Conservation (phyloP, 2,329 filamentous ascomycete species). For the Aspergillus luchuensis region DNA sequence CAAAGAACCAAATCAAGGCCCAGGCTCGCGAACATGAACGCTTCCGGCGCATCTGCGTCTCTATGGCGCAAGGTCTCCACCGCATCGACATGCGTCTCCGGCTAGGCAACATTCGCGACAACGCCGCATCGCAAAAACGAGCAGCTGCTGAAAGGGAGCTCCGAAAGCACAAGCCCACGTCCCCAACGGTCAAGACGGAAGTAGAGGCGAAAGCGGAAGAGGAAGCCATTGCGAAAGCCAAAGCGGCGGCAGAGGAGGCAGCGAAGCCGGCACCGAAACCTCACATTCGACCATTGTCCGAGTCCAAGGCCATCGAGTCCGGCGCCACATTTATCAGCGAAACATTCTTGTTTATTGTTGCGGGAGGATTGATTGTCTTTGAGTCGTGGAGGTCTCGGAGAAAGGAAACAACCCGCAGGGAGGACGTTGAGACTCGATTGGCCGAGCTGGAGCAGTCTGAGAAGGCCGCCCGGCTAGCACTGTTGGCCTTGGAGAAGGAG, state of each 20-base stretch:
- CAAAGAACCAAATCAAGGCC: slow-evolving; percentile 67
- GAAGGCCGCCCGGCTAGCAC: slow-evolving; percentile 40
- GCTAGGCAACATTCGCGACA: slow-evolving; percentile 65
- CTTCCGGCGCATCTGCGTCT: slow-evolving; percentile 63
- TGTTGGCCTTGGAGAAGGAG: slow-evolving; percentile 51
- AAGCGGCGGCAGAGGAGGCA: slow-evolving; percentile 48
- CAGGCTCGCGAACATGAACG: slow-evolving; percentile 69
- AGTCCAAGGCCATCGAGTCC: slow-evolving; percentile 68
- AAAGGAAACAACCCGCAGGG: slow-evolving; percentile 62
- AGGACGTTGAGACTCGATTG: slow-evolving; percentile 62
- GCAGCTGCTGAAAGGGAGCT: slow-evolving; percentile 57
- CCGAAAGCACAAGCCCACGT: slow-evolving; percentile 54
- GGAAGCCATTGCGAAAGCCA: slow-evolving; percentile 47
- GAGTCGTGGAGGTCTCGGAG: slow-evolving; percentile 63
- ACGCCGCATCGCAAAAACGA: slow-evolving; percentile 51
- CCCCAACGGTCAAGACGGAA: slow-evolving; percentile 64
- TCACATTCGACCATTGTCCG: slow-evolving; percentile 64
- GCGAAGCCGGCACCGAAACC: slow-evolving; percentile 52
- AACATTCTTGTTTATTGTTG: slow-evolving; percentile 66
- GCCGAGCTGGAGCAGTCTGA: slow-evolving; percentile 58
- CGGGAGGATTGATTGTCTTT: slow-evolving; percentile 62
- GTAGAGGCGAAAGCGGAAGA: slow-evolving; percentile 61
- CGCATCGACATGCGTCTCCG: slow-evolving; percentile 69
- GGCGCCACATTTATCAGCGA: slow-evolving; percentile 71
- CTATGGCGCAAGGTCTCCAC: slow-evolving; percentile 65